A percentile compares a stretch with the other conserved stretches of the same genome.
phyloP scores from a whole-genome alignment of 164 flowering plant genomes.

The Vitis cinerea region DNA sequence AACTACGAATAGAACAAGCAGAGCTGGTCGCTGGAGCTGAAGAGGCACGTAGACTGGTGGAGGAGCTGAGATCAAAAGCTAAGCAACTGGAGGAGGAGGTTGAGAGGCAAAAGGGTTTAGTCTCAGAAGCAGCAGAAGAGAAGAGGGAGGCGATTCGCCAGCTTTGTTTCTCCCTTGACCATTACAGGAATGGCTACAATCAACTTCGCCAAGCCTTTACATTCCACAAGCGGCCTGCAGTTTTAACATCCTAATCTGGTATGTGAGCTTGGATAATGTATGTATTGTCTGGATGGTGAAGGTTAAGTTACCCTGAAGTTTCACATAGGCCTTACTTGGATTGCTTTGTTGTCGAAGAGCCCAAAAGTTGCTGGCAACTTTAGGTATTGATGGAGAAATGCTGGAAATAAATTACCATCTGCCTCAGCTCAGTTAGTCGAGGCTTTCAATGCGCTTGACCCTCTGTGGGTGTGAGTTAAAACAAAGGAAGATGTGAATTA shows the following conservation, averaged over 20 bases:
- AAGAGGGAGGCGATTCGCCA: conserved; percentile 87
- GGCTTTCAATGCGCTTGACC: no score
- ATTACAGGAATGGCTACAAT: conserved; percentile 53
- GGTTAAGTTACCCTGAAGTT: no score
- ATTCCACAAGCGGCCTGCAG: conserved; percentile 37
- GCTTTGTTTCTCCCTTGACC: conserved; percentile 76
- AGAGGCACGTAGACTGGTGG: conserved; percentile 26
- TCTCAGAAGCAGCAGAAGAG: conserved; percentile 62
- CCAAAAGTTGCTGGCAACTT: no score
- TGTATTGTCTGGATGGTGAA: no score
- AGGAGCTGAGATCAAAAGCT: conserved; percentile 25
- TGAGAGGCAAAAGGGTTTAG: conserved; percentile 42
- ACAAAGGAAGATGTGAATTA: no score
- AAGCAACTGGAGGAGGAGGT: conserved; percentile 46
- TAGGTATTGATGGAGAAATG: no score
- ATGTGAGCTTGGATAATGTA: neutral
- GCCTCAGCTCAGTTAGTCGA: no score
- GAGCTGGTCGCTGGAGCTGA: conserved; percentile 34
- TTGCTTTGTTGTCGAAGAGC: no score
- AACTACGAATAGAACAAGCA: conserved; percentile 41
- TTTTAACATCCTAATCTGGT: conserved; percentile 28
- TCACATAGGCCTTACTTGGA: no score
- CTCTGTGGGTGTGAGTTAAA: no score
- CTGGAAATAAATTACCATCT: no score
- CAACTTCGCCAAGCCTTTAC: conserved; percentile 47